Evolutionary conservation across 2,329 filamentous ascomycete genomes (phyloP).

Genomic region (Cladosporium sphaerospermum): DNA sequence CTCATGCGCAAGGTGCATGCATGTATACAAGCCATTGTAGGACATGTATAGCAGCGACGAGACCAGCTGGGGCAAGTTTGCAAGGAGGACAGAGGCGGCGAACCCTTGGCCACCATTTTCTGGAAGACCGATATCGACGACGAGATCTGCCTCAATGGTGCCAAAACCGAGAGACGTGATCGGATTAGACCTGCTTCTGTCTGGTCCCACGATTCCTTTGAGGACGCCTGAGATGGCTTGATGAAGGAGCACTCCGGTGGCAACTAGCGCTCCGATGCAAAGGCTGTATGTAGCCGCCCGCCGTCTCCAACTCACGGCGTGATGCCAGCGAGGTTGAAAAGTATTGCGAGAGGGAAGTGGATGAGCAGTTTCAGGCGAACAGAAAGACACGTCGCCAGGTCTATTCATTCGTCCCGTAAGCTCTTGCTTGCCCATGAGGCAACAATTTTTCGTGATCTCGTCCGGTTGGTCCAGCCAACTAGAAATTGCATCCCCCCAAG

Average conservation of each 20-base stretch:
- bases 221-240: background rate
- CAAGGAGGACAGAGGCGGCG: conserved; percentile 29
- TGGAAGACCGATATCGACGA: background rate
- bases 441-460: conserved; percentile 14
- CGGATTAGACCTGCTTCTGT: background rate
- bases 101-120: background rate
- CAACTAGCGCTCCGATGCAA: background rate
- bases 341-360: background rate
- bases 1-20: conserved; percentile 42
- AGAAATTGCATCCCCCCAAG: conserved; percentile 19
- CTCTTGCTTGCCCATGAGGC: conserved; percentile 15
- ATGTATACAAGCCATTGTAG: conserved; percentile 42
- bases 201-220: background rate
- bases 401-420: background rate
- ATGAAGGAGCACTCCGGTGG: background rate
- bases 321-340: background rate
- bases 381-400: background rate
- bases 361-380: background rate
- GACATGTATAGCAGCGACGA: conserved; percentile 42
- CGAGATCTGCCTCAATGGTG: background rate
- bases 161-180: background rate
- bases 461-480: conserved; percentile 17
- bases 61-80: conserved; percentile 44
- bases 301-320: background rate
- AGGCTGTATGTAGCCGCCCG: background rate